A percentile compares a stretch with the other conserved stretches of the same genome.
Evolutionary conservation across 306 rosid species (phyloP).

Genomic region (Casuarina glauca): DNA sequence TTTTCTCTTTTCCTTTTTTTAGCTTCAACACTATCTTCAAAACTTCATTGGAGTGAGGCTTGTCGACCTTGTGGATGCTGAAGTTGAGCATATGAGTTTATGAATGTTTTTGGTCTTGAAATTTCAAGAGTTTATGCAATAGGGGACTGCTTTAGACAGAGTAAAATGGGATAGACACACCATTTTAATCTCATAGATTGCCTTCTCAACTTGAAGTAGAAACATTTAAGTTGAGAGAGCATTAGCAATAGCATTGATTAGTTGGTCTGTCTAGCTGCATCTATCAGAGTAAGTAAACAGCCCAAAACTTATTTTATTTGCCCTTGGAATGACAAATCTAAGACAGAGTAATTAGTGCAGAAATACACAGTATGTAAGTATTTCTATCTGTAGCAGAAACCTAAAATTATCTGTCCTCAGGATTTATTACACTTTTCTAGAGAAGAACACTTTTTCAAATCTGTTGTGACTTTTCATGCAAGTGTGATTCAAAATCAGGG

Average conservation of each 20-base stretch:
- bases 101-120: not conserved
- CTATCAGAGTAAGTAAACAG: conserved; percentile 15
- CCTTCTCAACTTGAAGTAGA: not conserved
- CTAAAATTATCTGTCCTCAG: conserved; percentile 30
- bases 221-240: not conserved
- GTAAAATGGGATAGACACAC: not conserved
- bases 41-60: not conserved
- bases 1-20: not conserved
- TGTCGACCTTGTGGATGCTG: not conserved
- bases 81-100: not conserved
- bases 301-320: conserved; percentile 25
- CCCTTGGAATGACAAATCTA: conserved; percentile 21
- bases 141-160: not conserved
- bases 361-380: conserved; percentile 19
- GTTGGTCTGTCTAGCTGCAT: not conserved
- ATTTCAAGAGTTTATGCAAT: not conserved
- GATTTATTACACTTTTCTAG: conserved; percentile 20
- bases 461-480: conserved; percentile 3
- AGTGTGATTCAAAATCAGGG: conserved; percentile 38
- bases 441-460: conserved; percentile 26
- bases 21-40: not conserved
- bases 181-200: not conserved
- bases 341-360: conserved; percentile 9
- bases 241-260: not conserved
- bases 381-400: conserved; percentile 1